Percentiles rank a stretch among this genome's conserved stretches.
phyloP scores from a whole-genome alignment of 345 rosid species.

The Eucalyptus tenuipes region DNA sequence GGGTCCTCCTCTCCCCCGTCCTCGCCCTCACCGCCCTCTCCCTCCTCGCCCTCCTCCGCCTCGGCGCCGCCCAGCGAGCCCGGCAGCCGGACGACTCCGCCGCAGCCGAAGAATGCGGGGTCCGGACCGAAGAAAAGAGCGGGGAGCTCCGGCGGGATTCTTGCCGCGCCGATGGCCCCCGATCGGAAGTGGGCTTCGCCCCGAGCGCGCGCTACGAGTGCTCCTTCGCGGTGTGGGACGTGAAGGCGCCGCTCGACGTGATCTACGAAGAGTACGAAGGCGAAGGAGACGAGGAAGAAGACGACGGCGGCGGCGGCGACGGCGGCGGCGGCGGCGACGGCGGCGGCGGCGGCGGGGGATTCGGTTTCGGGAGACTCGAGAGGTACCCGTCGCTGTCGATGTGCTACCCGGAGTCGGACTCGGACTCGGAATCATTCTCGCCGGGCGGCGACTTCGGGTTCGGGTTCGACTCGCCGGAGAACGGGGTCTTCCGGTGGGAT shows the following conservation, averaged over 20 bases:
- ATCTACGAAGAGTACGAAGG: slow-evolving; percentile 61
- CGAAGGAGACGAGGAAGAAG: slow-evolving; percentile 21
- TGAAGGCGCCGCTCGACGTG: slow-evolving; percentile 71
- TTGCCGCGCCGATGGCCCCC: background rate
- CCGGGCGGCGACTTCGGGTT: slow-evolving; percentile 23
- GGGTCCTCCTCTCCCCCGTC: background rate
- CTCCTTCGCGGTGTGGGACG: slow-evolving; percentile 58
- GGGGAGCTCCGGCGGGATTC: background rate
- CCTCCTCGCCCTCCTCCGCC: background rate
- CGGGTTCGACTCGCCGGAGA: slow-evolving; percentile 30
- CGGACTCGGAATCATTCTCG: slow-evolving; percentile 42
- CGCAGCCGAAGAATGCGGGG: background rate
- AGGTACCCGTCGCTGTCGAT: background rate
- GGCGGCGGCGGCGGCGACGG: background rate
- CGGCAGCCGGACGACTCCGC: background rate
- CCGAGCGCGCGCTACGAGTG: background rate
- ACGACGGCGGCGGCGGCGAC: background rate
- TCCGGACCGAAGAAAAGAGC: background rate
- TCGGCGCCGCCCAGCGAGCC: background rate
- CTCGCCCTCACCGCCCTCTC: background rate
- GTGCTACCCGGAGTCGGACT: slow-evolving; percentile 18
- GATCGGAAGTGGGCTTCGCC: background rate
- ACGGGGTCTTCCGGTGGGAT: slow-evolving; percentile 4
- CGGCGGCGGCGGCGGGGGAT: background rate
- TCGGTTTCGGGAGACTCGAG: background rate